Evolutionary conservation across 2,329 filamentous ascomycete genomes (phyloP), one percentile per base, ranked within the genome.

Genomic region (Aspergillus sp.): DNA sequence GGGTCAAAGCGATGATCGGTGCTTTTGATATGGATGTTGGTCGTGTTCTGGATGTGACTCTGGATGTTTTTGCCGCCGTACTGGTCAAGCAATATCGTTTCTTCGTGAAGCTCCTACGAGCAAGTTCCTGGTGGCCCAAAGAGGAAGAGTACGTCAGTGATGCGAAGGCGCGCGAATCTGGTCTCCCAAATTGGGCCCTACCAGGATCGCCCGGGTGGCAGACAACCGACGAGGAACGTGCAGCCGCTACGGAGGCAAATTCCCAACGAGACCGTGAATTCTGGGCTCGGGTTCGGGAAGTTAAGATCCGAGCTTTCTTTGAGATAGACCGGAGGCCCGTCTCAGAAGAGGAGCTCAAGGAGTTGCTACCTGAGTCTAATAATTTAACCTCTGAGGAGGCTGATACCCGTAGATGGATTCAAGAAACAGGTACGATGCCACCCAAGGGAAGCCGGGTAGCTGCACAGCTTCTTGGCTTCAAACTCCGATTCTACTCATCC

Each of bases 11-110:
- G 15, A 84, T 99, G 67, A 96, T 99, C 64, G 95, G 95, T 56
- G 95, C 95, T 7, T 99, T 99, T 70, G 93, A 99, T 74, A 83
- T 99, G 61, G 95, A 99, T 72, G 95, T 97, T 39, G 96, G 95
- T 49, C 86, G 96, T 68, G 93, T 96, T 4, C 82, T 99, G 11
- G 95, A 99, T 72, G 91, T 98, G 20, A 96, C 92, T 0, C 82
- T 99, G 17, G 95, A 99, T 70, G 92, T 98, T 33, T 96, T 96
- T 70, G 95, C 95, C 1, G 91, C 93, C 12, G 89, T 96, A 1
- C 84, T 99, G 52, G 90, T 99, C 68, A 96, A 96, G 70, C 91
- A 96, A 64, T 92, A 89, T 71, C 87, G 89, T 33, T 99, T 98
- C 77, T 98, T 97, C 68, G 89, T 98, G 71, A 96, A 96, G 72